These are phyloP conservation scores for Fusarium siculi DNA, from an alignment of 2,329 filamentous ascomycete genomes.

Conservation along the genomic window DNA sequence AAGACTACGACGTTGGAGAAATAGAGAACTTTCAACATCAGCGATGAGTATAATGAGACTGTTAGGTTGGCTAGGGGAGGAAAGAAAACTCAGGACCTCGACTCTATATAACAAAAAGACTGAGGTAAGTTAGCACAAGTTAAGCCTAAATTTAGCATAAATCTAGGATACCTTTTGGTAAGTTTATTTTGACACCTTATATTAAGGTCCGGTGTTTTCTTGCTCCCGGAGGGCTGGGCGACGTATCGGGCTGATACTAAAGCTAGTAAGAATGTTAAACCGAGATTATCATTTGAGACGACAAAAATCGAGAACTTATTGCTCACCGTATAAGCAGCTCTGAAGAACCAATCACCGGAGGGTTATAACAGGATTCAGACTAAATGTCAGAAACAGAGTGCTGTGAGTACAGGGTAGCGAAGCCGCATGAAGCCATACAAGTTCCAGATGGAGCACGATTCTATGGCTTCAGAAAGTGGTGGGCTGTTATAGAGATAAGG, in stretches of 20 bases:
- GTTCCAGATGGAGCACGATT: constrained; percentile 18
- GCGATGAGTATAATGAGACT: neutral
- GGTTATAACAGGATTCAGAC: neutral
- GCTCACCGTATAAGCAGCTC: neutral
- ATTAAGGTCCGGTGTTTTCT: too few relatives aligned
- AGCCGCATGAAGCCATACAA: neutral
- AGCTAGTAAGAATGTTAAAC: neutral
- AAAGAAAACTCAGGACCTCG: too few relatives aligned
- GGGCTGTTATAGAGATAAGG: constrained; percentile 55
- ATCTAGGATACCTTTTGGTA: too few relatives aligned
- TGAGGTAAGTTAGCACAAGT: too few relatives aligned
- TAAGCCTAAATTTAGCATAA: too few relatives aligned
- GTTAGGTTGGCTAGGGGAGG: neutral
- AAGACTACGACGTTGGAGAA: accelerated
- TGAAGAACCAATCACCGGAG: neutral
- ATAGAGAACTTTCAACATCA: neutral
- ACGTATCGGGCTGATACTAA: too few relatives aligned
- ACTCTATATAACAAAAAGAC: too few relatives aligned
- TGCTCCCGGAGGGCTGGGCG: neutral
- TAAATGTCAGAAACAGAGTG: neutral
- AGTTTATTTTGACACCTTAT: too few relatives aligned
- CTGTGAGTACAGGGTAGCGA: neutral
- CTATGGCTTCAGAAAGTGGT: constrained; percentile 48
- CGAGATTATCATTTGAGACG: too few relatives aligned
- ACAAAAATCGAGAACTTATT: neutral